These are phyloP conservation scores for Pichia sp. DNA, from an alignment of 1,139 yeast genomes.

Conservation along the genomic window DNA sequence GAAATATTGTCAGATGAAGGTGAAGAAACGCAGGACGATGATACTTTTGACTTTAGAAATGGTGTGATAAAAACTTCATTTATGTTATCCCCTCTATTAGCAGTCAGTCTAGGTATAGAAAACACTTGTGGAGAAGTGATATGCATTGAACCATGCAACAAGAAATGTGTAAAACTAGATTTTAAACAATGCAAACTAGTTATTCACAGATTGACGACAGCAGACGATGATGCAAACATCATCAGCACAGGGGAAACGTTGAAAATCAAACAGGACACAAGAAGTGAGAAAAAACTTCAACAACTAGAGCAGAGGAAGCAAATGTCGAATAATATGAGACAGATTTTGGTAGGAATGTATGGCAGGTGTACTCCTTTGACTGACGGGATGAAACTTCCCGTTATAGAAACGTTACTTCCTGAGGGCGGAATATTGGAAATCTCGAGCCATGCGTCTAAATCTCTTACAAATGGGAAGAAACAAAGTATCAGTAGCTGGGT, in stretches of 20 bases:
- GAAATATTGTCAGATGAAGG: conserved; percentile 3
- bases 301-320: conserved; percentile 24
- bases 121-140: conserved; percentile 52
- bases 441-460: conserved; percentile 21
- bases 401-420: conserved; percentile 45
- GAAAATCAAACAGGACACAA: conserved; percentile 23
- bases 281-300: conserved; percentile 30
- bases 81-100: conserved; percentile 35
- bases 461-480: background rate
- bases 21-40: background rate
- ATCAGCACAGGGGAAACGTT: conserved; percentile 4
- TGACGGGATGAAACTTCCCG: conserved; percentile 48
- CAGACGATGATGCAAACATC: background rate
- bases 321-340: conserved; percentile 12
- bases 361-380: conserved; percentile 38
- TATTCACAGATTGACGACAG: conserved; percentile 56
- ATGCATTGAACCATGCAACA: conserved; percentile 42
- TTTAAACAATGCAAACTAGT: conserved; percentile 8
- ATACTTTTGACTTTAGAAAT: background rate
- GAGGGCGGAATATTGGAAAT: conserved; percentile 55
- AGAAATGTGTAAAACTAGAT: conserved; percentile 13
- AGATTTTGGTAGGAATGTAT: conserved; percentile 7
- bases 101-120: conserved; percentile 56
- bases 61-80: conserved; percentile 1
- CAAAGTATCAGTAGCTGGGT: conserved; percentile 3